Evolutionary conservation across 805 yeast species (phyloP).

Genomic region (Wickerhamomyces rabaulensis): DNA sequence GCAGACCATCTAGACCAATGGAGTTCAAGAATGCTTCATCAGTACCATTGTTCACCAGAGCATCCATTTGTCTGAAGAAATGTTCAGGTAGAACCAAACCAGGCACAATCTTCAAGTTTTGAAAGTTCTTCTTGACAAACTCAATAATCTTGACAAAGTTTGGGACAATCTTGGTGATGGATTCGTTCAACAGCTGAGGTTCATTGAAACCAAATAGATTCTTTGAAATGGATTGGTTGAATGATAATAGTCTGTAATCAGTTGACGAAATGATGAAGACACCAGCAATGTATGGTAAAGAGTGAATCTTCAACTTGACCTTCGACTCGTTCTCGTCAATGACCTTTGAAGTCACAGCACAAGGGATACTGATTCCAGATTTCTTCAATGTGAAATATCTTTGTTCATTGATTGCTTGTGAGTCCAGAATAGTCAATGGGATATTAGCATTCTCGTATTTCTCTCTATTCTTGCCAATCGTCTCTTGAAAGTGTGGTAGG

Average conservation of each 20-base stretch:
- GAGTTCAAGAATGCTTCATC: constrained; percentile 55
- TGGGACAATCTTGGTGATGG: constrained; percentile 59
- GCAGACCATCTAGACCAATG: constrained; percentile 63
- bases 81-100: constrained; percentile 91
- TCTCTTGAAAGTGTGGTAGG: constrained; percentile 23
- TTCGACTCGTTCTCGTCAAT: constrained; percentile 40
- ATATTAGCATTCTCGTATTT: constrained; percentile 12
- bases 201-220: constrained; percentile 70
- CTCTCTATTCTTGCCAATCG: constrained; percentile 6
- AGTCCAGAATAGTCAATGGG: constrained; percentile 26
- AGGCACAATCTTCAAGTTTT: constrained; percentile 36
- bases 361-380: constrained; percentile 49
- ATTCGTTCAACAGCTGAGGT: constrained; percentile 34
- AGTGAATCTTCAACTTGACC: constrained; percentile 61
- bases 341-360: constrained; percentile 65
- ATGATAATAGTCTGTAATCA: constrained; percentile 51
- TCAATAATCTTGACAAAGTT: constrained; percentile 41
- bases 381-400: constrained; percentile 61
- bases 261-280: constrained; percentile 56
- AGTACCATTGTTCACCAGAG: constrained; percentile 24
- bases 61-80: constrained; percentile 66
- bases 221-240: constrained; percentile 72
- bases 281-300: constrained; percentile 85
- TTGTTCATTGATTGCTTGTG: constrained; percentile 44
- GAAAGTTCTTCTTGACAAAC: constrained; percentile 29